These are phyloP conservation scores for Kwoniella pini DNA, from an alignment of 768 basidiomycete genomes.

Conservation along the genomic window DNA sequence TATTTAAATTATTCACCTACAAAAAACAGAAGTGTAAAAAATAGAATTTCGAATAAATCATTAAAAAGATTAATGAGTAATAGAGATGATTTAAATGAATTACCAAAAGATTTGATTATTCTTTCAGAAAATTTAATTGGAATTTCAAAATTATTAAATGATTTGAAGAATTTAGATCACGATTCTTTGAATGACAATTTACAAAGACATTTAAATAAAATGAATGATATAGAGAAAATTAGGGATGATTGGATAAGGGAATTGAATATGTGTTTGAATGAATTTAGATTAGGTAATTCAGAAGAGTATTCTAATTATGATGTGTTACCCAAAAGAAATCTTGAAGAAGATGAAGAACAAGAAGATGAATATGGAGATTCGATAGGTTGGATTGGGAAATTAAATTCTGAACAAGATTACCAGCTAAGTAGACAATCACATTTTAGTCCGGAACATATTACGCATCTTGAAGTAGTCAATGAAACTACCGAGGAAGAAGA, in stretches of 20 bases:
- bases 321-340: no score
- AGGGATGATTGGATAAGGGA: slow-evolving; percentile 23
- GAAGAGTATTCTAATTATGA: background rate
- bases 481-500: background rate
- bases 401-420: no score
- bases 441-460: no score
- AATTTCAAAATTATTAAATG: slow-evolving; percentile 3
- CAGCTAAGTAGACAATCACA: no score
- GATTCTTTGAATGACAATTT: background rate
- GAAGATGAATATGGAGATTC: background rate
- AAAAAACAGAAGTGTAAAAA: background rate
- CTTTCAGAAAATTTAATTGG: slow-evolving; percentile 6
- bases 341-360: slow-evolving; percentile 6
- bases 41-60: background rate
- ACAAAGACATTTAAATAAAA: slow-evolving; percentile 17
- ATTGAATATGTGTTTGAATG: slow-evolving; percentile 6
- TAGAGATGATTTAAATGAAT: background rate
- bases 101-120: slow-evolving; percentile 4
- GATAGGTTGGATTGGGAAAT: background rate
- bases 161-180: background rate
- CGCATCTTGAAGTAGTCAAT: background rate
- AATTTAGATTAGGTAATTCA: slow-evolving; percentile 9
- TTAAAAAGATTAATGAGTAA: background rate
- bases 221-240: slow-evolving; percentile 16
- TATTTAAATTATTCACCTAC: background rate